Evolutionary conservation across 208 protist species (phyloP).

Genomic region (Crithidia bombi): DNA sequence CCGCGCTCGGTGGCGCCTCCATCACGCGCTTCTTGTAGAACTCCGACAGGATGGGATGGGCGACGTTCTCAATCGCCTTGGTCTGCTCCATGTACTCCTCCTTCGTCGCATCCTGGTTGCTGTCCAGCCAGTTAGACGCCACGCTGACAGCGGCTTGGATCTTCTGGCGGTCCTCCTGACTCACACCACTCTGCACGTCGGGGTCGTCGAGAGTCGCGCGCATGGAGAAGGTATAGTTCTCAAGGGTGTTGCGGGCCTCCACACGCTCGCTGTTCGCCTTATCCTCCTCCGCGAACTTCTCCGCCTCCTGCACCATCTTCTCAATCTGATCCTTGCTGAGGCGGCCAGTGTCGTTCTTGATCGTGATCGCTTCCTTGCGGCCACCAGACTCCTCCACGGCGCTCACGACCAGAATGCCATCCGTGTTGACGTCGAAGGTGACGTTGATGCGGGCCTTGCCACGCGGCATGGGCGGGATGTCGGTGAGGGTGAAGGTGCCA

Average conservation of each 20-base stretch:
- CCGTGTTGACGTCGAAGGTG: slow-evolving; percentile 98
- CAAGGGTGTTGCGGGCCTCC: slow-evolving; percentile 94
- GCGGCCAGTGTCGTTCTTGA: slow-evolving; percentile 97
- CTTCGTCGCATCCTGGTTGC: slow-evolving; percentile 73
- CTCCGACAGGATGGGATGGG: slow-evolving; percentile 95
- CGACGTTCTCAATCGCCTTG: slow-evolving; percentile 92
- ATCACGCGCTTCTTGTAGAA: slow-evolving; percentile 89
- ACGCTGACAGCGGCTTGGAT: slow-evolving; percentile 58
- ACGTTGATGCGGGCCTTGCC: slow-evolving; percentile 98
- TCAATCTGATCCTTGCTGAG: slow-evolving; percentile 96
- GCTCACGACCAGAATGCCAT: slow-evolving; percentile 97
- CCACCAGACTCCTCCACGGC: slow-evolving; percentile 95
- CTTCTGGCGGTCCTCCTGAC: slow-evolving; percentile 50
- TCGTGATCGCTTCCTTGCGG: slow-evolving; percentile 88
- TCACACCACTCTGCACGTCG: slow-evolving; percentile 53
- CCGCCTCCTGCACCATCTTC: slow-evolving; percentile 95
- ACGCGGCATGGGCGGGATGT: slow-evolving; percentile 77
- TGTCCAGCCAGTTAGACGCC: slow-evolving; percentile 64
- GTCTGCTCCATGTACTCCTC: slow-evolving; percentile 93
- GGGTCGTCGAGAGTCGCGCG: slow-evolving; percentile 63
- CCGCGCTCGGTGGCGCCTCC: slow-evolving; percentile 52
- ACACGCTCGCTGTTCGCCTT: slow-evolving; percentile 79
- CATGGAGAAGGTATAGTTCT: slow-evolving; percentile 89
- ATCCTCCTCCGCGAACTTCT: slow-evolving; percentile 94
- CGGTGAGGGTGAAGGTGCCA: slow-evolving; percentile 94